A percentile compares a stretch with the other conserved stretches of the same genome.
Evolutionary conservation across 2,329 filamentous ascomycete species (phyloP).

Genomic region (Parastagonospora nodorum): DNA sequence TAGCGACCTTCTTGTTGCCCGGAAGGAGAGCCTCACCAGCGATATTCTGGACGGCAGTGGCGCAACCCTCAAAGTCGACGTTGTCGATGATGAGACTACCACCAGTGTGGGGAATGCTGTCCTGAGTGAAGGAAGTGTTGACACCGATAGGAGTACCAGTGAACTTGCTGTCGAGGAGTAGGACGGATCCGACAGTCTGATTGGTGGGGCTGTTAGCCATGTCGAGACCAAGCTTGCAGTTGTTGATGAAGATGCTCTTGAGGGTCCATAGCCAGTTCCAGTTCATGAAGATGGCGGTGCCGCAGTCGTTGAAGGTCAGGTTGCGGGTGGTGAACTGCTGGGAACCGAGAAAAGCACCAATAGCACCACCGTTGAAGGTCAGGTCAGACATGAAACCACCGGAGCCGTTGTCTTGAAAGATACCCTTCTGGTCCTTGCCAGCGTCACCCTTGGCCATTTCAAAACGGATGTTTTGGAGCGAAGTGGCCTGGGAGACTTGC

Average conservation of each 20-base stretch:
- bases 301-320: constrained; percentile 55
- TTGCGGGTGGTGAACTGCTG: constrained; percentile 66
- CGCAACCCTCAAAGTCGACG: constrained; percentile 77
- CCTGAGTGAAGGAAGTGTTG: constrained; percentile 75
- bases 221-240: constrained; percentile 54
- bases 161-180: constrained; percentile 81
- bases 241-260: constrained; percentile 53
- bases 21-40: constrained; percentile 67
- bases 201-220: constrained; percentile 60
- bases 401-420: constrained; percentile 65
- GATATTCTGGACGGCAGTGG: constrained; percentile 66
- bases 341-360: constrained; percentile 65
- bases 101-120: constrained; percentile 70
- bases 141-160: constrained; percentile 77
- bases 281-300: constrained; percentile 59
- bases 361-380: constrained; percentile 64
- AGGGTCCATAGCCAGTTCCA: constrained; percentile 61
- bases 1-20: constrained; percentile 70
- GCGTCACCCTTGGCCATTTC: constrained; percentile 55
- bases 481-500: constrained; percentile 70
- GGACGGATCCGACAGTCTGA: constrained; percentile 83
- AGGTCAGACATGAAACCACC: constrained; percentile 66
- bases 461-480: constrained; percentile 67
- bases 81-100: constrained; percentile 87
- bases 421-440: constrained; percentile 59